phyloP scores from a whole-genome alignment of 73 alveolate species.

The Strombidium stylifer region DNA sequence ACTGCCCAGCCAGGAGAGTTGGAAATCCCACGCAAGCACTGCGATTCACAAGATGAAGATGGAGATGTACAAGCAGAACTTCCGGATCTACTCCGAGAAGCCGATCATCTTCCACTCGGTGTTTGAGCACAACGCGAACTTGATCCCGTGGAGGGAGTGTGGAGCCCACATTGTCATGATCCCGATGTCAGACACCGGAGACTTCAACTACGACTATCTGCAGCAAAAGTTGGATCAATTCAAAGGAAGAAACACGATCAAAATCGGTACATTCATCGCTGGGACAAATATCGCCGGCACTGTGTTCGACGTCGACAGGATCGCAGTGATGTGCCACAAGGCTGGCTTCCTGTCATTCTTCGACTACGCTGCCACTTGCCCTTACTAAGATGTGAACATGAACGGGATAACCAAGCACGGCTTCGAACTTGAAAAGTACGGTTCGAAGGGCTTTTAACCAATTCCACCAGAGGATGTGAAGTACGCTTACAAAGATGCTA shows the following conservation, averaged over 20 bases:
- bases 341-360: conserved; percentile 81
- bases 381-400: conserved; percentile 79
- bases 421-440: too few relatives aligned
- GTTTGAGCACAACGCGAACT: conserved; percentile 88
- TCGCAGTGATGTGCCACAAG: conserved; percentile 70
- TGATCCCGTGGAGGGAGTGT: conserved; percentile 90
- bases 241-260: conserved; percentile 45
- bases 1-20: conserved; percentile 75
- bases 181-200: conserved; percentile 59
- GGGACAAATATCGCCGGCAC: conserved; percentile 92
- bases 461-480: conserved; percentile 45
- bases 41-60: conserved; percentile 67
- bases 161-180: conserved; percentile 74
- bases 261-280: conserved; percentile 84
- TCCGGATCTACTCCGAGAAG: conserved; percentile 37
- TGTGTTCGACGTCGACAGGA: conserved; percentile 70
- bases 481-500: conserved; percentile 84
- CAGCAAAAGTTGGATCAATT: conserved; percentile 34
- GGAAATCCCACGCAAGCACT: conserved; percentile 79
- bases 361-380: conserved; percentile 92
- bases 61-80: conserved; percentile 35
- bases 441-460: not conserved
- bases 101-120: conserved; percentile 77
- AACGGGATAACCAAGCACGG: conserved; percentile 42
- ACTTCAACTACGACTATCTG: conserved; percentile 49